Evolutionary conservation across 345 rosid species (phyloP).

Genomic region (Noccaea caerulescens): DNA sequence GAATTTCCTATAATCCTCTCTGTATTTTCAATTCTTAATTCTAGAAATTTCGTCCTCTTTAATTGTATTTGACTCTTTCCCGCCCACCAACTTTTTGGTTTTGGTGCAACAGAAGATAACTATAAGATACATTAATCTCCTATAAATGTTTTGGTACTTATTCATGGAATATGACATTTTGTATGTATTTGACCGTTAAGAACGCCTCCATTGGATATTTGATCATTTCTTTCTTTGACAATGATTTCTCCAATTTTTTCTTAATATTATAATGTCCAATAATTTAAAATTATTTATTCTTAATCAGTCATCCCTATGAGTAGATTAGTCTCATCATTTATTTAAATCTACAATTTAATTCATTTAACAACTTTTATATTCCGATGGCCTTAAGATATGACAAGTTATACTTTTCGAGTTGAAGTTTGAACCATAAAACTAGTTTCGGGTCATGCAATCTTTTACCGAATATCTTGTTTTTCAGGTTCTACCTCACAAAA

Average conservation of each 20-base stretch:
- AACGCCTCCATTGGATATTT: constrained; percentile 33
- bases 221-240: constrained; percentile 20
- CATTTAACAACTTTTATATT: background rate
- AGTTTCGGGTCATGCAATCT: constrained; percentile 34
- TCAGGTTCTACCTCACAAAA: constrained; percentile 10
- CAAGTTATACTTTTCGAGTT: constrained; percentile 11
- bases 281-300: constrained; percentile 27
- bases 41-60: background rate
- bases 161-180: constrained; percentile 21
- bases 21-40: background rate
- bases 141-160: background rate
- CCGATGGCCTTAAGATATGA: constrained; percentile 25
- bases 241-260: background rate
- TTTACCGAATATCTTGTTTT: background rate
- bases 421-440: constrained; percentile 31
- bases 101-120: background rate
- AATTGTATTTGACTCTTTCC: background rate
- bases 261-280: constrained; percentile 21
- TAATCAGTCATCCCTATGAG: constrained; percentile 27
- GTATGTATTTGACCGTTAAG: constrained; percentile 39
- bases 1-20: too few species aligned
- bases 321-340: constrained; percentile 29
- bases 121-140: background rate
- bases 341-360: constrained; percentile 17
- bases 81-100: constrained; percentile 10